These are phyloP conservation scores for Aeminium ludgeri DNA, from an alignment of 495 filamentous ascomycete species.

Conservation along the genomic window DNA sequence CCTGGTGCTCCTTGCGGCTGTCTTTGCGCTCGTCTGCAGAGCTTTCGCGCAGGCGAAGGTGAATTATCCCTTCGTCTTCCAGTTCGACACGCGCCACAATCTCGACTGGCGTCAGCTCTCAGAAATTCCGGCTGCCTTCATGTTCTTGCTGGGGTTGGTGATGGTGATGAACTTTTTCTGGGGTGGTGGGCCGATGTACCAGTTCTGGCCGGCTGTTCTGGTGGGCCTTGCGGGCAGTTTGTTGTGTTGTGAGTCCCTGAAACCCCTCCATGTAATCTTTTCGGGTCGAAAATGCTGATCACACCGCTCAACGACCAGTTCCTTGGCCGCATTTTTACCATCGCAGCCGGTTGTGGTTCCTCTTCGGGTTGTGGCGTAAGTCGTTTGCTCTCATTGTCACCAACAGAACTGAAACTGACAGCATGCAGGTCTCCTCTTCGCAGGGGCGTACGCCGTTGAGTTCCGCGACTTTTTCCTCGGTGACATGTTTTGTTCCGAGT, in stretches of 20 bases:
- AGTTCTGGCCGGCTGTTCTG: conserved; percentile 80
- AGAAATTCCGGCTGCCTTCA: conserved; percentile 65
- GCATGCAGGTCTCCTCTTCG: conserved; percentile 43
- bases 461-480: conserved; percentile 96
- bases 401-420: no score
- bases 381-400: not conserved
- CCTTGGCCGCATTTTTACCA: conserved; percentile 61
- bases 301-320: conserved; percentile 19
- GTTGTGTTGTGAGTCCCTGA: conserved; percentile 24
- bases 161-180: conserved; percentile 75
- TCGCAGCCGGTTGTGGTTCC: conserved; percentile 62
- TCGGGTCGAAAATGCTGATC: not conserved
- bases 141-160: conserved; percentile 60
- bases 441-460: conserved; percentile 82
- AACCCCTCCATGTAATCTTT: no score
- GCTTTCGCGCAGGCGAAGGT: conserved; percentile 71
- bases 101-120: conserved; percentile 78
- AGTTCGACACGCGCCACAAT: conserved; percentile 72
- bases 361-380: conserved; percentile 23
- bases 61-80: conserved; percentile 93
- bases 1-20: conserved; percentile 48
- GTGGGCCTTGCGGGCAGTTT: conserved; percentile 50
- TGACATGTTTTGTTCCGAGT: conserved; percentile 91
- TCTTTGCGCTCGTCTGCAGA: conserved; percentile 65
- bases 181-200: conserved; percentile 43